A percentile compares a stretch with the other conserved stretches of the same genome.
These are phyloP conservation scores for Coniochaeta sp. DNA, from an alignment of 2,329 filamentous ascomycete genomes.

Conservation along the genomic window DNA sequence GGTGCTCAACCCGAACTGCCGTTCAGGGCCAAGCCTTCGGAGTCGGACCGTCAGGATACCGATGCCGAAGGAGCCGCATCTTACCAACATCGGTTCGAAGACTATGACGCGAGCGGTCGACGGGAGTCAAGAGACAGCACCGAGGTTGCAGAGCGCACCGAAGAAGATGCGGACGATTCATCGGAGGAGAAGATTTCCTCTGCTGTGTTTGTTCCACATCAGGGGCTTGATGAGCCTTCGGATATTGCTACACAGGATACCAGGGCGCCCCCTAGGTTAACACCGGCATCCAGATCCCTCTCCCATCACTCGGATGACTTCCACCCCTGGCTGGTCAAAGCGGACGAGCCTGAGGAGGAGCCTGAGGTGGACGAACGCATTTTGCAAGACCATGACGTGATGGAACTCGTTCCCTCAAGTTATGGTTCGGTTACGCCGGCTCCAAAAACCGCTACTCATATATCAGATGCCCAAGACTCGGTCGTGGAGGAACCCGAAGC, in stretches of 20 bases:
- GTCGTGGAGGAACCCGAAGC: conserved; percentile 18
- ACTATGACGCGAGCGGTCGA: conserved; percentile 14
- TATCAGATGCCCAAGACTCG: conserved; percentile 15
- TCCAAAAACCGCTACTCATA: conserved; percentile 16
- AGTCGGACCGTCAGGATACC: conserved; percentile 3
- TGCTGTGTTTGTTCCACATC: conserved; percentile 74
- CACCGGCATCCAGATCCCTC: conserved; percentile 11
- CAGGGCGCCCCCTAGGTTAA: conserved; percentile 8
- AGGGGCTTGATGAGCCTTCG: conserved; percentile 39
- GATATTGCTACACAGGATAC: conserved; percentile 14
- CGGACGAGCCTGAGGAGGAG: conserved; percentile 40
- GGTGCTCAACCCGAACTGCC: background rate
- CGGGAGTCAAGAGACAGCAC: conserved; percentile 31
- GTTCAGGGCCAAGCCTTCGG: conserved; percentile 1
- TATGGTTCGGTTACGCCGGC: conserved; percentile 3
- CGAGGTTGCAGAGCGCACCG: conserved; percentile 29
- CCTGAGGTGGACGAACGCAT: conserved; percentile 14
- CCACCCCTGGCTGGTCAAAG: conserved; percentile 52
- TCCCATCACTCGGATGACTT: conserved; percentile 28
- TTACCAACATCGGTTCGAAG: background rate
- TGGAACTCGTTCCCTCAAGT: background rate
- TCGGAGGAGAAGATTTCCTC: conserved; percentile 84
- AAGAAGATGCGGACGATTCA: conserved; percentile 54
- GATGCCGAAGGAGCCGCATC: conserved; percentile 5
- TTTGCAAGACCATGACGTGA: background rate